phyloP scores from a whole-genome alignment of 768 basidiomycete species.

The Rhizopogon rudus region DNA sequence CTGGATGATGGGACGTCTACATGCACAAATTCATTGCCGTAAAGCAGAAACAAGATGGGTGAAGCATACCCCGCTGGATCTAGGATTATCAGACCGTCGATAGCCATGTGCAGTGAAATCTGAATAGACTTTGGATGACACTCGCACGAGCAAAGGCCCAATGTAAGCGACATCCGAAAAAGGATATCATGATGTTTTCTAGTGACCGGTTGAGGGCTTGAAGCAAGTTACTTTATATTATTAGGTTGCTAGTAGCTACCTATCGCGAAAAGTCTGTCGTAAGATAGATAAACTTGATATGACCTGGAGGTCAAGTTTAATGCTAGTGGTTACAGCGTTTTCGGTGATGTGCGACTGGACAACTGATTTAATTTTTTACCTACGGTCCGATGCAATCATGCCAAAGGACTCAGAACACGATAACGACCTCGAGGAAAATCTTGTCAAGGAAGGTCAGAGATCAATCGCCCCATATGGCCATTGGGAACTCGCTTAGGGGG shows the following conservation, averaged over 20 bases:
- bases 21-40: slow-evolving; percentile 11
- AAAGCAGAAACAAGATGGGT: slow-evolving; percentile 1
- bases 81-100: slow-evolving; percentile 79
- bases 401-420: background rate
- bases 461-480: too few relatives aligned
- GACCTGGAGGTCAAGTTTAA: background rate
- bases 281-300: background rate
- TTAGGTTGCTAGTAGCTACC: too few relatives aligned
- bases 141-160: too few relatives aligned
- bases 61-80: slow-evolving; percentile 64
- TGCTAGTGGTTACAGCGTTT: background rate
- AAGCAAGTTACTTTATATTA: background rate
- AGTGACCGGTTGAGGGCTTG: too few relatives aligned
- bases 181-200: background rate
- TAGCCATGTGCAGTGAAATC: slow-evolving; percentile 44
- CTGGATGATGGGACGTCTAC: slow-evolving; percentile 79
- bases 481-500: too few relatives aligned
- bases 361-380: too few relatives aligned
- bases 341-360: background rate
- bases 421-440: background rate
- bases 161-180: background rate
- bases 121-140: background rate
- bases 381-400: background rate
- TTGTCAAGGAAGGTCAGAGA: too few relatives aligned
- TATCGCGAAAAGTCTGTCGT: background rate